phyloP scores from a whole-genome alignment of 202 grass and related monocot species.

The Schoenoplectus triqueter region DNA sequence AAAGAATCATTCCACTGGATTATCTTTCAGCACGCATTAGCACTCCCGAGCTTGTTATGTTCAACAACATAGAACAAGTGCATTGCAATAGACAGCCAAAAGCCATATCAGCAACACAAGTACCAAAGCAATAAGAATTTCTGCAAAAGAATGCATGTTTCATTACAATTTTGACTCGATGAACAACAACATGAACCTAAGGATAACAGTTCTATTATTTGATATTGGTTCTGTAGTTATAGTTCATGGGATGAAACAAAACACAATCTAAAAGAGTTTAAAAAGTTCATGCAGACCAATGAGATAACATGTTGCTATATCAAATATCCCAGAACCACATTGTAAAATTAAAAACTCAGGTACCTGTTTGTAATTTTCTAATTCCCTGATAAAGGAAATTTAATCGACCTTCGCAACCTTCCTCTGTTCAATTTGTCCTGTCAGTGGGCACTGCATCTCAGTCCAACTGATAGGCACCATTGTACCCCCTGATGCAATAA shows the following conservation, averaged over 20 bases:
- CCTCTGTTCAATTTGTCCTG: constrained; percentile 82
- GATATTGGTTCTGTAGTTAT: neutral
- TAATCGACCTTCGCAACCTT: constrained; percentile 91
- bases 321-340: neutral
- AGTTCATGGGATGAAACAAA: neutral
- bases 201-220: neutral
- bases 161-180: neutral
- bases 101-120: neutral
- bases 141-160: neutral
- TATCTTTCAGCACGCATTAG: neutral
- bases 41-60: neutral
- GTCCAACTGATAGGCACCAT: constrained; percentile 90
- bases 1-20: neutral
- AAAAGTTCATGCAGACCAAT: neutral
- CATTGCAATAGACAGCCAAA: neutral
- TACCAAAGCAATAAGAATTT: neutral
- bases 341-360: constrained; percentile 30
- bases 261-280: neutral
- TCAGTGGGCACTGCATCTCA: constrained; percentile 92
- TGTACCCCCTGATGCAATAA: constrained; percentile 57
- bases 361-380: constrained; percentile 10
- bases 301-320: neutral
- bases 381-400: constrained; percentile 28
- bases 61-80: neutral
- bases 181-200: neutral